Evolutionary conservation across 768 basidiomycete species (phyloP).

Genomic region (Boletus rubescentipes): DNA sequence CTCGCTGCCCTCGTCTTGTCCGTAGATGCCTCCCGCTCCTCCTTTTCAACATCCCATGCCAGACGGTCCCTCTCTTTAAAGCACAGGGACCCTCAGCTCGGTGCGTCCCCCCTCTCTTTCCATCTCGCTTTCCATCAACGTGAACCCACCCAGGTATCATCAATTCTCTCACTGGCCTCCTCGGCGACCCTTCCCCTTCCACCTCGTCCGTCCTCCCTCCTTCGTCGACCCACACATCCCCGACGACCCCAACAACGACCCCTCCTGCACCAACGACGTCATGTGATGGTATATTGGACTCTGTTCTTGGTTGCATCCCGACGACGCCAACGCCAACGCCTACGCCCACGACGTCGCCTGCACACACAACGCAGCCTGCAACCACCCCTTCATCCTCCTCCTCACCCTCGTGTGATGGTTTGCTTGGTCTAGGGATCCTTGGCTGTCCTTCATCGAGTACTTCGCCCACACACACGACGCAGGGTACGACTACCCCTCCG

Average conservation of each 20-base stretch:
- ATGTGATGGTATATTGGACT: too few species aligned
- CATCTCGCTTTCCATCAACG: not conserved
- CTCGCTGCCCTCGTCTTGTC: constrained; percentile 26
- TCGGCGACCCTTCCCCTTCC: constrained; percentile 3
- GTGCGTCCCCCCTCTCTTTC: constrained; percentile 6
- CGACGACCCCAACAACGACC: not conserved
- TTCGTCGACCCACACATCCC: not conserved
- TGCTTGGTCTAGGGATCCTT: not conserved
- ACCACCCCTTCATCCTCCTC: not conserved
- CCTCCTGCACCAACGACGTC: not conserved
- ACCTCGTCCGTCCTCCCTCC: constrained; percentile 17
- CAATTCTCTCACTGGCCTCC: not conserved
- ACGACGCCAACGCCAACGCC: not conserved
- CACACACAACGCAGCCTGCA: not conserved
- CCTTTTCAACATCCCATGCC: constrained; percentile 36
- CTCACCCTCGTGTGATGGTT: not conserved
- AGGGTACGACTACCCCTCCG: not conserved
- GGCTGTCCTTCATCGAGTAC: not conserved
- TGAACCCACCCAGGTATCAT: constrained; percentile 3
- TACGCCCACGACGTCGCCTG: too few species aligned
- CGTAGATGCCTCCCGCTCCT: constrained; percentile 41
- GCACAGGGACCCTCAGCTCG: constrained; percentile 22
- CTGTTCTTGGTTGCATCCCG: too few species aligned
- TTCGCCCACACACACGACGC: not conserved
- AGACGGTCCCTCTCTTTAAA: constrained; percentile 30